phyloP scores from a whole-genome alignment of 2,329 filamentous ascomycete species.

The Colletotrichum nymphaeae region DNA sequence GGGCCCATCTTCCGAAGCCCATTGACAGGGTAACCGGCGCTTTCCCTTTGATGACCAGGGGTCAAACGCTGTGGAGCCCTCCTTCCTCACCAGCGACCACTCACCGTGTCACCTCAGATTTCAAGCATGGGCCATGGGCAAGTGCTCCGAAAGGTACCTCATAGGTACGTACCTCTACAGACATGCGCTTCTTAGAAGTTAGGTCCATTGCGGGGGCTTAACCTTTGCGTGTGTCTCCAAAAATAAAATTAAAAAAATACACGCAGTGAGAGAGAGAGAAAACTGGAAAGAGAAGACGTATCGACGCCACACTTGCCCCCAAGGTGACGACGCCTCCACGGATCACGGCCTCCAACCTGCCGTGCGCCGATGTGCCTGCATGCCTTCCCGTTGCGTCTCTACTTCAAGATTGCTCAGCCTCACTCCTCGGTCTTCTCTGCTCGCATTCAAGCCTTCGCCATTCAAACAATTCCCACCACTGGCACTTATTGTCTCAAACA shows the following conservation, averaged over 20 bases:
- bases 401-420: slow-evolving; percentile 30
- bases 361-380: neutral
- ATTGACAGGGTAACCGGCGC: slow-evolving; percentile 34
- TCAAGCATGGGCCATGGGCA: too few species aligned
- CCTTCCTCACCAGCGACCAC: neutral
- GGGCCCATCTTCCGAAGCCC: slow-evolving; percentile 6
- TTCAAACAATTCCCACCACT: neutral
- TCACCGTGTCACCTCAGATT: neutral
- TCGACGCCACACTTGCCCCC: slow-evolving; percentile 26
- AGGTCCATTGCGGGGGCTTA: slow-evolving; percentile 7
- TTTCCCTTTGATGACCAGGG: slow-evolving; percentile 12
- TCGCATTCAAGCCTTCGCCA: neutral
- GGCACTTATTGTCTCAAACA: neutral
- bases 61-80: neutral
- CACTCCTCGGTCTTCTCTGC: slow-evolving; percentile 4
- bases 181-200: neutral
- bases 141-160: neutral
- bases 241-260: slow-evolving; percentile 19
- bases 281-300: neutral
- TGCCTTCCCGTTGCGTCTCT: slow-evolving; percentile 1
- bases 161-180: neutral
- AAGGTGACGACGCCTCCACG: slow-evolving; percentile 29
- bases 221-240: slow-evolving; percentile 20
- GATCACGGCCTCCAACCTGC: neutral
- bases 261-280: neutral